Evolutionary conservation across 1,284 basidiomycete species (phyloP), one percentile per base, ranked within the genome.

Genomic region (Rhodotorula sp.): DNA sequence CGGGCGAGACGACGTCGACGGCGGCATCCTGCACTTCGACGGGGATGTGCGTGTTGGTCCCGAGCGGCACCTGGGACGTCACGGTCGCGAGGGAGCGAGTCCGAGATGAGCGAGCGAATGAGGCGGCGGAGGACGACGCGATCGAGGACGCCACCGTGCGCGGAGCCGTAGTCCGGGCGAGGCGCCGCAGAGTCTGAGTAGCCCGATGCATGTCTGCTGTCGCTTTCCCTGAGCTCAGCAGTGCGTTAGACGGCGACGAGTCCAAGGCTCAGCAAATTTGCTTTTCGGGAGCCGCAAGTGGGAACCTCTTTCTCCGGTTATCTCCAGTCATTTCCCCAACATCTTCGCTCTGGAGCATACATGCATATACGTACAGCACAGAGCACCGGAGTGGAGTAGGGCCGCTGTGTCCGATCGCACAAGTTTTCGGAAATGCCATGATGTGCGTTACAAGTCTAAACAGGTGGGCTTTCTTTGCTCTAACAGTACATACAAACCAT

Each of bases 11-110:
- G 53, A 62, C 29, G 8, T 65, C 62, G 4, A 67, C 62, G 12
- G 56, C 44, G 26, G 66, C 45, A 4, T 57, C 60, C n/a, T 70
- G 57, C 45, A 72, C 12, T 24, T 74, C 57, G 59, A 73, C 45
- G 54, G 60, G 51, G 53, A 67, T 65, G 26, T 46, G 59, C 14
- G 58, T 66, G 55, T 53, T 61, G 30, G 53, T 62, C 14, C 53
- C 53, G 60, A 71, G 64, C 30, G 62, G 71, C 51, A 67, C 44
- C 15, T 60, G 60, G 29, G 61, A 54, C 24, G 70, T 58, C 22
- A 72, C 70, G 49, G 73, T 74, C 29, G 73, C 73, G 70, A 74
- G 70, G 10, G 64, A 48, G 53, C 66, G 62, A 24, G 49, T n/a
- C 24, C 49, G 53, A n/a, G 53, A 26, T 15, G 53, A 29, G 53